Conservation (phyloP, 306 rosid species). For the Trifolium repens region DNA sequence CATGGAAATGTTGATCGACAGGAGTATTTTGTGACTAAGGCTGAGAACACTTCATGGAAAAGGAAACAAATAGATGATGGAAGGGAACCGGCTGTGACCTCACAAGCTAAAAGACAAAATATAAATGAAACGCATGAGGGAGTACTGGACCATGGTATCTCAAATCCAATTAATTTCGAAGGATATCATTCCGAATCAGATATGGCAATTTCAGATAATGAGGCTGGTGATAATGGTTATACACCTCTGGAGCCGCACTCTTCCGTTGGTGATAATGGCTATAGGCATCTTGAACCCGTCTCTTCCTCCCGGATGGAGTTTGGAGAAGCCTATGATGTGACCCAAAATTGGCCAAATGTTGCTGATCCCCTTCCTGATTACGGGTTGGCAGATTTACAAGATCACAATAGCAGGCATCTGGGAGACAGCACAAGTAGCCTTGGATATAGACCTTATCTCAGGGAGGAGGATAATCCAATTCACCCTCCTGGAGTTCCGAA, state of each 20-base stretch:
- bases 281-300: conserved; percentile 41
- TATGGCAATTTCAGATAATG: conserved; percentile 43
- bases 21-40: conserved; percentile 28
- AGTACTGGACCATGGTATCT: conserved; percentile 34
- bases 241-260: conserved; percentile 39
- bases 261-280: conserved; percentile 24
- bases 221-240: conserved; percentile 22
- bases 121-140: conserved; percentile 36
- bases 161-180: conserved; percentile 41
- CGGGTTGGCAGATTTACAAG: conserved; percentile 48
- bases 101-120: conserved; percentile 41
- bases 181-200: conserved; percentile 30
- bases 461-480: conserved; percentile 44
- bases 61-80: conserved; percentile 40
- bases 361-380: conserved; percentile 41
- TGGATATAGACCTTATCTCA: conserved; percentile 44
- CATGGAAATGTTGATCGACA: conserved; percentile 42
- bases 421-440: conserved; percentile 37
- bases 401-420: conserved; percentile 34
- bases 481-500: conserved; percentile 48
- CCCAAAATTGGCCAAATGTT: conserved; percentile 38
- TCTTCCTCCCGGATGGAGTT: conserved; percentile 36
- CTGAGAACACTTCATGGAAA: conserved; percentile 47
- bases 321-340: conserved; percentile 38
- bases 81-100: conserved; percentile 34